Percentiles rank a stretch among this genome's conserved stretches.
Evolutionary conservation across 257 asterid species (phyloP).

Genomic region (Coffea eugenioides): DNA sequence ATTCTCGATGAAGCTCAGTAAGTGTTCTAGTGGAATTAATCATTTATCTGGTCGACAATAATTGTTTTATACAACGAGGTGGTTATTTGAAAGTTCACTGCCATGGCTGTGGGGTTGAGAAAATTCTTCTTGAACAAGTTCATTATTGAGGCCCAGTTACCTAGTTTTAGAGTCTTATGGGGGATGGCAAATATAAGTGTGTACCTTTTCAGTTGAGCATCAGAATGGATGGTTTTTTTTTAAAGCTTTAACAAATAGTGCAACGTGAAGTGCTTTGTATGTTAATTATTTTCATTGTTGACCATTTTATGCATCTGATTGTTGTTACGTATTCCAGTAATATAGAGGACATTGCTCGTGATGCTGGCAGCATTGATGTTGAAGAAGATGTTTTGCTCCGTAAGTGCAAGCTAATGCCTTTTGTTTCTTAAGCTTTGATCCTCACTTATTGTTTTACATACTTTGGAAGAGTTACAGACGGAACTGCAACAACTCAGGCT

Average conservation of each 20-base stretch:
- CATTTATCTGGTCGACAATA: slow-evolving; percentile 15
- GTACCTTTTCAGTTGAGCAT: not conserved
- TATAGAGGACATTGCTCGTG: slow-evolving; percentile 93
- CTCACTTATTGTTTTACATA: slow-evolving; percentile 17
- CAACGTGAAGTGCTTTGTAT: not conserved
- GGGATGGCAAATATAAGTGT: not conserved
- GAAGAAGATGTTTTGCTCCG: slow-evolving; percentile 71
- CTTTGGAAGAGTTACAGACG: slow-evolving; percentile 64
- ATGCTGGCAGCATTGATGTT: slow-evolving; percentile 86
- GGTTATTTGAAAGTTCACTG: not conserved
- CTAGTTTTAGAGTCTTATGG: not conserved
- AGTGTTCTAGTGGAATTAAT: slow-evolving; percentile 29
- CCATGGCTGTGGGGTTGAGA: not conserved
- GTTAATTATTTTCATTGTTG: not conserved
- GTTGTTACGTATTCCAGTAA: slow-evolving; percentile 48
- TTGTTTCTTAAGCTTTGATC: slow-evolving; percentile 9
- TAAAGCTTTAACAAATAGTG: not conserved
- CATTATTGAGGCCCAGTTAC: not conserved
- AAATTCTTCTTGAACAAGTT: not conserved
- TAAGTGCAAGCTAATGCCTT: slow-evolving; percentile 41
- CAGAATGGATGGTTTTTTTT: not conserved
- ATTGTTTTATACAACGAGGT: not conserved
- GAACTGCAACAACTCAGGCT: slow-evolving; percentile 63
- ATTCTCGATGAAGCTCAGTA: slow-evolving; percentile 99
- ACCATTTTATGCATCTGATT: slow-evolving; percentile 27